Evolutionary conservation across 805 yeast genomes (phyloP), one percentile per base, ranked within the genome.

Genomic region (Saturnispora kantuleensis): DNA sequence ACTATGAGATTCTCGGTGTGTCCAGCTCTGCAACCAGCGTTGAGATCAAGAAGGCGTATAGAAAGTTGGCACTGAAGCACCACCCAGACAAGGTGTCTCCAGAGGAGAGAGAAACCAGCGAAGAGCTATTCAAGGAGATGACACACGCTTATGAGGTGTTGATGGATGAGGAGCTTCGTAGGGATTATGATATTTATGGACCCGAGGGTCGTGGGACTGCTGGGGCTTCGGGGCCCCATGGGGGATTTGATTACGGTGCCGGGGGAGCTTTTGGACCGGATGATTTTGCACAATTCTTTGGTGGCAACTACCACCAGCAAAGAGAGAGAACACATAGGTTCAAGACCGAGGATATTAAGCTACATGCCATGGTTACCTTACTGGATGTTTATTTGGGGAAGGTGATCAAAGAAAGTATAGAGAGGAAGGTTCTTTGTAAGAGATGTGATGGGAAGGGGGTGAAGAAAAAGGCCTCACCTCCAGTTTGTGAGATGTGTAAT

Each of bases 141-240:
- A 74, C 81, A 15, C 83, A 81, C 49, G 97, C 97, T 0, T 90
- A 90, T 59, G 95, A 87, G 57, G 67, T 83, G 3, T 65, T 90
- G 47, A 76, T 77, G 28, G 95, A 89, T 59, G 94, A 79, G 31
- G 70, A 63, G 10, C 73, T 68, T 53, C 64, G 88, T 47, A 63
- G 63, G 33, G 70, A 75, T 38, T 83, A 81, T 56, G 89, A 83
- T 56, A n/a, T 41, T 29, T 51, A 50, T 35, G 57, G 57, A 8
- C 39, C 32, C 11, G 41, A 36, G 48, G 72, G 69, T 11, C 35
- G 35, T 17, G 36, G 45, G 32, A 46, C 38, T 4, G 34, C 43
- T 4, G 37, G 34, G 1, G 45, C 49, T 13, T 47, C 44, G 12
- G 57, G 57, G 38, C 68, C 54, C 5, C 53, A 50, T 18, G 39